Evolutionary conservation across 176 grass and related monocot species (phyloP).

Genomic region (Poa pratensis): DNA sequence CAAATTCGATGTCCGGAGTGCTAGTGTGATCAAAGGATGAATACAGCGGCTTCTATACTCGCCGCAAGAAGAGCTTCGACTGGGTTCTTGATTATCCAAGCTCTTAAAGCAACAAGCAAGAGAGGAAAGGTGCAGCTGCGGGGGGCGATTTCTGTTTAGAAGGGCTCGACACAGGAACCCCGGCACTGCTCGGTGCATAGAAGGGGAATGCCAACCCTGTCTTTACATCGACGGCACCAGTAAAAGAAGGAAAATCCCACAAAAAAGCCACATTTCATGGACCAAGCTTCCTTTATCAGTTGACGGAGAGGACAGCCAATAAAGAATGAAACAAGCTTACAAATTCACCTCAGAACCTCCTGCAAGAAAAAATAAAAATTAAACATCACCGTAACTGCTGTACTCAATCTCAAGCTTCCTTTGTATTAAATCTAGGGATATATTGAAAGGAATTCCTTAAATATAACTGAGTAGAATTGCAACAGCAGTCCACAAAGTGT

Average conservation of each 20-base stretch:
- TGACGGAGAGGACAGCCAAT: background rate
- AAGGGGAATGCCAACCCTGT: constrained; percentile 12
- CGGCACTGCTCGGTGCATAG: constrained; percentile 38
- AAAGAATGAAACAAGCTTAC: background rate
- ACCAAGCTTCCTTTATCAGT: background rate
- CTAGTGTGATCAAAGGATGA: constrained; percentile 48
- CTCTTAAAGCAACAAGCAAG: constrained; percentile 43
- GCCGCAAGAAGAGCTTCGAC: background rate
- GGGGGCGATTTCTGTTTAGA: background rate
- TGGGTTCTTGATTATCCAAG: constrained; percentile 44
- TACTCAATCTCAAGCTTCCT: too few species aligned
- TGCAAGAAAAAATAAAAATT: too few species aligned
- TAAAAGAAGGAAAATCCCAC: background rate
- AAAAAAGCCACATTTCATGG: background rate
- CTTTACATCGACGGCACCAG: background rate
- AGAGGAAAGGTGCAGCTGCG: constrained; percentile 5
- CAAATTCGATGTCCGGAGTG: constrained; percentile 51
- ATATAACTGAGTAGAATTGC: too few species aligned
- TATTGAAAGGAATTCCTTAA: too few species aligned
- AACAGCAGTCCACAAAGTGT: too few species aligned
- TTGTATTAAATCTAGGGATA: too few species aligned
- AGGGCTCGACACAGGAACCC: constrained; percentile 46
- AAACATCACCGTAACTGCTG: too few species aligned
- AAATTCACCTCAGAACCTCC: background rate
- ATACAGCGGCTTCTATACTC: constrained; percentile 26